Evolutionary conservation across 2,329 filamentous ascomycete species (phyloP).

Genomic region (Cephalotrichum gorgonifer): DNA sequence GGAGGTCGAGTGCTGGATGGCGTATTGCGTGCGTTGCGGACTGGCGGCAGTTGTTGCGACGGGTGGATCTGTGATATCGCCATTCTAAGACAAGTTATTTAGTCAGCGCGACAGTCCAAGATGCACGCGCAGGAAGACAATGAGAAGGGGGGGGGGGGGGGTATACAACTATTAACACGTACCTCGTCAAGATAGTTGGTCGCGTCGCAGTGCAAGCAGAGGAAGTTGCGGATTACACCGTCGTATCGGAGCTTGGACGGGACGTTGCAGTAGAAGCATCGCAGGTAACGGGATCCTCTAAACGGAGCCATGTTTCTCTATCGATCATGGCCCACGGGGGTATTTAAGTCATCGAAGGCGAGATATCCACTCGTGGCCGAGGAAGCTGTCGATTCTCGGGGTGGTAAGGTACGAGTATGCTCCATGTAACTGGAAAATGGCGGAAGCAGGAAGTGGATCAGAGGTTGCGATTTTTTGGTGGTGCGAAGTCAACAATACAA

Average conservation of each 20-base stretch:
- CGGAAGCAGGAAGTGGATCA: too few relatives aligned
- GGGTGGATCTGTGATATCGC: constrained; percentile 83
- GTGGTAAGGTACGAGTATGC: not conserved
- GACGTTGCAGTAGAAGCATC: constrained; percentile 78
- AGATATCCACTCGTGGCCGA: not conserved
- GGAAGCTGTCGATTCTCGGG: not conserved
- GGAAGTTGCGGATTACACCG: constrained; percentile 52
- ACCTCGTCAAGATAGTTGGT: constrained; percentile 86
- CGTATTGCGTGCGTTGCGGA: constrained; percentile 35
- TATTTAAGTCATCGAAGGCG: not conserved
- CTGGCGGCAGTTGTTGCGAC: constrained; percentile 41
- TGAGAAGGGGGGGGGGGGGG: not conserved
- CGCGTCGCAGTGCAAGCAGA: constrained; percentile 71
- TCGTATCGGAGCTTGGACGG: constrained; percentile 51
- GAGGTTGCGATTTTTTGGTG: too few relatives aligned
- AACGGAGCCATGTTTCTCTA: constrained; percentile 29
- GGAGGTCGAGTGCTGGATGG: constrained; percentile 27
- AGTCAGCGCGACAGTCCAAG: not conserved
- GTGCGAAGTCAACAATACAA: too few relatives aligned
- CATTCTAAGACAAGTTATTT: constrained; percentile 57
- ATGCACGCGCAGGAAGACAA: not conserved
- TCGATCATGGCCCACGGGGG: not conserved
- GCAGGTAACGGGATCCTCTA: constrained; percentile 34
- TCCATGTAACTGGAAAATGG: too few relatives aligned
- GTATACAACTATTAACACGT: constrained; percentile 13